Evolutionary conservation across 2,329 filamentous ascomycete genomes (phyloP), one percentile per base, ranked within the genome.

Genomic region (Thielaviopsis cerberus): DNA sequence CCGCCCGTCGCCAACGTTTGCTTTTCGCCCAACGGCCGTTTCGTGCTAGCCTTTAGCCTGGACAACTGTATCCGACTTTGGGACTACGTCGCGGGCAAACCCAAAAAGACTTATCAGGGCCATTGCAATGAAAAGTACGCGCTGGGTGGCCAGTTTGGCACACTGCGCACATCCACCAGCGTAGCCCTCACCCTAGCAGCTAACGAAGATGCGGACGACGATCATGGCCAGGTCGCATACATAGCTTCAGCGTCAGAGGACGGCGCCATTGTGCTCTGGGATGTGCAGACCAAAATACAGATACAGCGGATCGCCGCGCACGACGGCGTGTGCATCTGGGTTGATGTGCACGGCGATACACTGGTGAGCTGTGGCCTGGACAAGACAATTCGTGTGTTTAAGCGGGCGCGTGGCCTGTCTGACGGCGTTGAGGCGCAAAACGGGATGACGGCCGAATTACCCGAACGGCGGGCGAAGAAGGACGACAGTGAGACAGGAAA

Each of bases 21-120:
- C 67, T 98, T 98, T 73, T 86, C 86, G 4, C 91, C 92, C 2
- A 98, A 98, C 67, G 91, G 92, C 20, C 89, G 87, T 62, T 96
- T 86, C 67, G 85, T 98, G 57, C 78, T 97, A 2, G 91, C 92
- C 13, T 95, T 86, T 70, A 95, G 88, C 62, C 77, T 96, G 63
- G 92, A 98, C 72, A 86, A 83, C 61, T 91, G 86, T 67, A 79
- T 98, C 53, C 82, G 92, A 1, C 74, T 98, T 23, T 98, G 92
- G 92, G 87, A 96, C 69, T 98, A 97, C 67, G 85, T 94, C 8
- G 82, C 88, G 41, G 91, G 91, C 7, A 82, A 83, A 26, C 92
- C 92, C 64, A 85, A 95, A 66, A 98, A 98, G 76, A 98, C 92
- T 15, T 98, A 97, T 70, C 89, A 96, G 68, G 92, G 92, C 0